Percentiles rank a stretch among this genome's conserved stretches.
These are phyloP conservation scores for Apiotrichum mycotoxinovorans DNA, from an alignment of 1,284 basidiomycete species.

Conservation along the genomic window DNA sequence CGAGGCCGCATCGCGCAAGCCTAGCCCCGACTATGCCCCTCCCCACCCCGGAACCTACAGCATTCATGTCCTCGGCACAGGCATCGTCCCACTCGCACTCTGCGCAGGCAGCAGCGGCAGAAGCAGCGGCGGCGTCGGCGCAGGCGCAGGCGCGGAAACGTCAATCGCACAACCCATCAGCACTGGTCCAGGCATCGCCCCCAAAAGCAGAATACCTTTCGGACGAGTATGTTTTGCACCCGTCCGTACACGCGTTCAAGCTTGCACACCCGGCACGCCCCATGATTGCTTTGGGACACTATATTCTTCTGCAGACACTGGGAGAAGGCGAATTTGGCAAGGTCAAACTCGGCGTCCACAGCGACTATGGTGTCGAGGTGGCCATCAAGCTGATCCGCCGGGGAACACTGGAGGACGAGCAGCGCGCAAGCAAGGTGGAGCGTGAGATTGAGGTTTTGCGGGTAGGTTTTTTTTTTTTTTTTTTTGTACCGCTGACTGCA, in stretches of 20 bases:
- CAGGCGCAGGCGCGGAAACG: conserved; percentile 28
- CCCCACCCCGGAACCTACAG: conserved; percentile 25
- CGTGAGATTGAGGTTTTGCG: conserved; percentile 95
- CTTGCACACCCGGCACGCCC: conserved; percentile 76
- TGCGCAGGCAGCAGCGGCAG: conserved; percentile 10
- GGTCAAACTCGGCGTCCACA: conserved; percentile 94
- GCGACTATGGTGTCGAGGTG: conserved; percentile 95
- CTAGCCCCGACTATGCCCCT: conserved; percentile 34
- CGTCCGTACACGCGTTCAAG: conserved; percentile 78
- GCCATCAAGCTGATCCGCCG: conserved; percentile 96
- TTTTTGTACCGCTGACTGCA: too few relatives aligned
- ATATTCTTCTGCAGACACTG: conserved; percentile 88
- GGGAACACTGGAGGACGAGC: conserved; percentile 81
- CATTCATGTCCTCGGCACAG: conserved; percentile 25
- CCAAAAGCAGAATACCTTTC: conserved; percentile 43
- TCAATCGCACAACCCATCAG: conserved; percentile 47
- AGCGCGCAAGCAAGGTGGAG: conserved; percentile 91
- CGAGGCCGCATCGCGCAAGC: conserved; percentile 14
- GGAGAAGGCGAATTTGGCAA: conserved; percentile 99
- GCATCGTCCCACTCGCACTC: conserved; percentile 32
- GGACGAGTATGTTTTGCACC: conserved; percentile 58
- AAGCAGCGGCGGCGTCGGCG: conserved; percentile 1
- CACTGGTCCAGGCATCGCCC: conserved; percentile 29
- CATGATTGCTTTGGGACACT: conserved; percentile 90
- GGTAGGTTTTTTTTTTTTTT: conserved; percentile 65